Percentiles rank a stretch among this genome's conserved stretches.
These are phyloP conservation scores for Kodamaea kaohsiungensis DNA, from an alignment of 805 yeast species.

Conservation along the genomic window DNA sequence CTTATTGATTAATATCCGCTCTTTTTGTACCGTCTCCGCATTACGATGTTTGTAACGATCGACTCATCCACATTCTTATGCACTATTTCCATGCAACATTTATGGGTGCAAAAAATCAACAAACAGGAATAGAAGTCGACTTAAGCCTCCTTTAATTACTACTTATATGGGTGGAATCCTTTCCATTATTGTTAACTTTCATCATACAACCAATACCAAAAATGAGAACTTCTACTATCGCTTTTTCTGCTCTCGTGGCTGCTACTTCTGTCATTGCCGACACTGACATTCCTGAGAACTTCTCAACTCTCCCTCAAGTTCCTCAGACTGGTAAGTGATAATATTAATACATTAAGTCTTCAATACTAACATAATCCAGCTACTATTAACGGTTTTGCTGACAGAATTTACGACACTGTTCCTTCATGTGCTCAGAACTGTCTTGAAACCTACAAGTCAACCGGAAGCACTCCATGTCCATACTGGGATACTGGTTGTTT, in stretches of 20 bases:
- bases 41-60: no score
- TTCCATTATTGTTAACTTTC: neutral
- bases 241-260: constrained; percentile 4
- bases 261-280: constrained; percentile 8
- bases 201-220: neutral
- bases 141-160: neutral
- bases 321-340: constrained; percentile 24
- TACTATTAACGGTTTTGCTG: constrained; percentile 45
- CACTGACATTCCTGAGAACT: constrained; percentile 13
- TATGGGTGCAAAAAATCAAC: no score
- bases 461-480: constrained; percentile 43
- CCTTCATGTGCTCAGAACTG: constrained; percentile 42
- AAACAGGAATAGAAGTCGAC: no score
- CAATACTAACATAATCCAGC: constrained; percentile 17
- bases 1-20: no score
- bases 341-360: no score
- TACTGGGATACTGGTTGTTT: constrained; percentile 50
- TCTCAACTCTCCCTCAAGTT: constrained; percentile 32
- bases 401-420: constrained; percentile 31
- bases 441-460: constrained; percentile 12
- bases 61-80: no score
- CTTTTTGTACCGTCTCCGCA: no score
- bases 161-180: neutral
- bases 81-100: no score
- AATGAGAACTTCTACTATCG: constrained; percentile 9